Base-by-base conservation (phyloP, 2,329 filamentous ascomycete genomes). In the Gaeumannomyces sp. region DNA sequence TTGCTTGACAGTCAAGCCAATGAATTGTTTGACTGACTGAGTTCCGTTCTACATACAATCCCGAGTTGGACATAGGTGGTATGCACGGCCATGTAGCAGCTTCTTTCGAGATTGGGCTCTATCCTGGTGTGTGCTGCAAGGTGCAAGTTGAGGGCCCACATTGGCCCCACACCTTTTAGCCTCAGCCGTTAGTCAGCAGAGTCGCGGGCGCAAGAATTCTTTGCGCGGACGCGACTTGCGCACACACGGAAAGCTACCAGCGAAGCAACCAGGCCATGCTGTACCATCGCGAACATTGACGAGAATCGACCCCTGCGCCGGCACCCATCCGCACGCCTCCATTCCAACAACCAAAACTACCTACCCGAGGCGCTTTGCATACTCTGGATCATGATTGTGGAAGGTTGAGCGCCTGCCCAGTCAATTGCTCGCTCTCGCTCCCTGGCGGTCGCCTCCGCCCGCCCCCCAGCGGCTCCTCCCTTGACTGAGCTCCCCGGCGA, bases 151-250 rank as follows among this genome's bases (percentile, higher is more conserved):
- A 53, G 1, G 45, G 6, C 45, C 45, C 45, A 53, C 45, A 3
- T 22, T 25, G 4, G 1, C 45, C 45, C 19, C 45, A 53, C 2
- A n/a, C 1, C 19, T 10, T 25, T n/a, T 22, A 22, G 45, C 19
- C 8, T 11, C 1, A 13, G 13, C 4, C 28, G 31, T 63, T 63
- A 63, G 56, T 63, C 62, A 45, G 58, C 62, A 59, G 13, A 16
- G 35, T 63, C 62, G 62, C 62, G 62, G 28, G 45, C 45, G 62
- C 33, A 53, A 58, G 56, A 63, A 63, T 59, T 63, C 62, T 63
- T 62, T 28, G 35, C 33, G 27, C 56, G 56, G 45, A 63, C 13
- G 22, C 3, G 71, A 59, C 22, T 60, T 65, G 35, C 66, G 45
- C 35, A 16, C 45, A n/a, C 35, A 7, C 11, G 38, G 38, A 50